phyloP scores from a whole-genome alignment of 352 stramenopile species.

The Phytopythium ostracodes region DNA sequence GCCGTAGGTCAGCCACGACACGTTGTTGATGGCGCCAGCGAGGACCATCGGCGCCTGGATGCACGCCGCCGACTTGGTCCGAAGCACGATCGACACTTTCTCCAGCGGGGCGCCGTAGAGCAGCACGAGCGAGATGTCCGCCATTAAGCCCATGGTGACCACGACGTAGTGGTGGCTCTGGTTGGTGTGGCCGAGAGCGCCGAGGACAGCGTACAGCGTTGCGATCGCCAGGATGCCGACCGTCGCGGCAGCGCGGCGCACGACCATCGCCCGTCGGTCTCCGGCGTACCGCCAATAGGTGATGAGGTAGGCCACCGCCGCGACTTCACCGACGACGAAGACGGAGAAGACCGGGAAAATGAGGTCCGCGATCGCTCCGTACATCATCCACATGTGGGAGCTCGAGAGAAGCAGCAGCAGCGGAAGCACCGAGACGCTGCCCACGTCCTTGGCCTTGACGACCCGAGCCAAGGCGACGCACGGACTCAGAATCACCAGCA shows the following conservation, averaged over 20 bases:
- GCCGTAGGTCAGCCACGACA: slow-evolving; percentile 48
- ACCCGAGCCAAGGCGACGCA: slow-evolving; percentile 30
- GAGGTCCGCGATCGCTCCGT: slow-evolving; percentile 7
- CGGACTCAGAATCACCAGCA: slow-evolving; percentile 41
- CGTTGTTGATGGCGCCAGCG: slow-evolving; percentile 45
- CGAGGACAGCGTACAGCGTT: slow-evolving; percentile 24
- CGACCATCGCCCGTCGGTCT: slow-evolving; percentile 13
- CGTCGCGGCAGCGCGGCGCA: slow-evolving; percentile 12
- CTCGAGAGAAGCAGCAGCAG: slow-evolving; percentile 33
- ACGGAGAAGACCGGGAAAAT: slow-evolving; percentile 31
- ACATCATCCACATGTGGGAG: slow-evolving; percentile 28
- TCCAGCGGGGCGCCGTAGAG: slow-evolving; percentile 42
- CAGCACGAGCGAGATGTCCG: slow-evolving; percentile 22
- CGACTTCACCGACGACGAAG: slow-evolving; percentile 31
- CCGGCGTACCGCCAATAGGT: slow-evolving; percentile 24
- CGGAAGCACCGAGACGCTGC: slow-evolving; percentile 28
- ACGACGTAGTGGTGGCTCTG: slow-evolving; percentile 22
- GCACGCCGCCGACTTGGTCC: slow-evolving; percentile 28
- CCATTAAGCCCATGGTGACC: slow-evolving; percentile 30
- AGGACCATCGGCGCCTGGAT: slow-evolving; percentile 33
- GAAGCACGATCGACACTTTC: slow-evolving; percentile 28
- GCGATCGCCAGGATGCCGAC: slow-evolving; percentile 16
- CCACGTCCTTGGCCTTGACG: slow-evolving; percentile 35
- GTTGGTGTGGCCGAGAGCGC: slow-evolving; percentile 17
- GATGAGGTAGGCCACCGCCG: slow-evolving; percentile 22